These are phyloP conservation scores for Thermomucor indicae-seudaticae DNA, from an alignment of 371 early-diverging fungal genomes.

Conservation along the genomic window DNA sequence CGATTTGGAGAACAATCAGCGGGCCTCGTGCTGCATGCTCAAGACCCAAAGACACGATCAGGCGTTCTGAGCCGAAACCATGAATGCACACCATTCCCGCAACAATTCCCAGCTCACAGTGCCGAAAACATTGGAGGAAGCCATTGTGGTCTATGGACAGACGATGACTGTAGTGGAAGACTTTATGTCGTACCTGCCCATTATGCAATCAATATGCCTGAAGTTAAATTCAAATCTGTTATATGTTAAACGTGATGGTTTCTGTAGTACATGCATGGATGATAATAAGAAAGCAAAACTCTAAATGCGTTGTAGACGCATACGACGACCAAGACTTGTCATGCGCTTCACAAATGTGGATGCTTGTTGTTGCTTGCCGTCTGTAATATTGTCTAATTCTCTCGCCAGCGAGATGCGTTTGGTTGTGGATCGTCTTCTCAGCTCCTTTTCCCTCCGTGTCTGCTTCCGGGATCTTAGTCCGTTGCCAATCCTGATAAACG, in stretches of 20 bases:
- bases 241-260: constrained; percentile 16
- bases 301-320: constrained; percentile 17
- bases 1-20: constrained; percentile 1
- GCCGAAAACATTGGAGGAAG: constrained; percentile 29
- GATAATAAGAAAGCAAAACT: not conserved
- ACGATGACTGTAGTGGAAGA: constrained; percentile 22
- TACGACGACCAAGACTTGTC: constrained; percentile 29
- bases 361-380: not conserved
- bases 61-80: constrained; percentile 29
- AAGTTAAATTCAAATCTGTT: constrained; percentile 19
- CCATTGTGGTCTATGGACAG: constrained; percentile 39
- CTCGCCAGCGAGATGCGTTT: not conserved
- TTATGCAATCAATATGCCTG: constrained; percentile 28
- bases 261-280: not conserved
- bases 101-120: constrained; percentile 19
- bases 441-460: too few relatives aligned
- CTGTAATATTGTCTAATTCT: not conserved
- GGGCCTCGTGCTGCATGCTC: constrained; percentile 20
- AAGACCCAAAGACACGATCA: constrained; percentile 19
- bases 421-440: constrained; percentile 1
- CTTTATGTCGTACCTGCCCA: constrained; percentile 39
- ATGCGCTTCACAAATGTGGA: constrained; percentile 35
- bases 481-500: constrained; percentile 36
- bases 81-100: constrained; percentile 26
- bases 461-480: constrained; percentile 9